A percentile compares a stretch with the other conserved stretches of the same genome.
Evolutionary conservation across 2,329 filamentous ascomycete genomes (phyloP).

Genomic region (Niveomyces coronatus): DNA sequence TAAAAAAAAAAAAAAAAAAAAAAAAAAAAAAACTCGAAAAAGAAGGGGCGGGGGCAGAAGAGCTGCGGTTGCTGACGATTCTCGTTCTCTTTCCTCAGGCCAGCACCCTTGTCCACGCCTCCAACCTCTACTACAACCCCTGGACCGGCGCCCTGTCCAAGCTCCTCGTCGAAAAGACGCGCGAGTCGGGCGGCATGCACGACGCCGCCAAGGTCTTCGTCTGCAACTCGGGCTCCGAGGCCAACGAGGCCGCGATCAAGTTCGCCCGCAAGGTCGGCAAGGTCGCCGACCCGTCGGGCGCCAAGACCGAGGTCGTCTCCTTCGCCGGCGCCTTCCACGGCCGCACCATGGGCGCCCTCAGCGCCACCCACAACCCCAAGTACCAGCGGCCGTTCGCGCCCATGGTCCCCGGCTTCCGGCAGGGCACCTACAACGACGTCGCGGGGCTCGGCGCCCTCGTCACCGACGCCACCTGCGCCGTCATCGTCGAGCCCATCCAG

Average conservation of each 20-base stretch:
- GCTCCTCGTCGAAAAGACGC: constrained; percentile 71
- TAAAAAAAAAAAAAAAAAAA: constrained; percentile 1
- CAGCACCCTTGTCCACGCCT: constrained; percentile 76
- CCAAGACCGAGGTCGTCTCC: constrained; percentile 77
- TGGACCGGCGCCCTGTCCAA: constrained; percentile 89
- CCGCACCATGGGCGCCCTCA: constrained; percentile 87
- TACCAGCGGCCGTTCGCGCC: constrained; percentile 93
- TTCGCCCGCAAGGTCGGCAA: constrained; percentile 90
- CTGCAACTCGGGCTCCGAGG: constrained; percentile 93
- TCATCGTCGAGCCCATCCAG: constrained; percentile 95
- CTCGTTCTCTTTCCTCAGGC: no score
- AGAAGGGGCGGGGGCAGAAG: no score
- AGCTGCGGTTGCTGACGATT: no score
- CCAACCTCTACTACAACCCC: constrained; percentile 93
- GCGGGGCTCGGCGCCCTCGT: constrained; percentile 61
- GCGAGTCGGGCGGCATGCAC: constrained; percentile 71
- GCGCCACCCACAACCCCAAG: constrained; percentile 95
- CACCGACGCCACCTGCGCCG: constrained; percentile 79
- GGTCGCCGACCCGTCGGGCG: constrained; percentile 55
- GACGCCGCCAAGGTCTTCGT: constrained; percentile 75
- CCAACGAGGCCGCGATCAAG: constrained; percentile 96
- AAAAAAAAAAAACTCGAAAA: constrained; percentile 5
- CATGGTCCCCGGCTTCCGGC: constrained; percentile 88
- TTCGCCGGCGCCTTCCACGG: constrained; percentile 93
- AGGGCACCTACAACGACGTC: constrained; percentile 79